Percentiles rank a stretch among this genome's conserved stretches.
Conservation (phyloP, 306 rosid species). For the Sesbania bispinosa region DNA sequence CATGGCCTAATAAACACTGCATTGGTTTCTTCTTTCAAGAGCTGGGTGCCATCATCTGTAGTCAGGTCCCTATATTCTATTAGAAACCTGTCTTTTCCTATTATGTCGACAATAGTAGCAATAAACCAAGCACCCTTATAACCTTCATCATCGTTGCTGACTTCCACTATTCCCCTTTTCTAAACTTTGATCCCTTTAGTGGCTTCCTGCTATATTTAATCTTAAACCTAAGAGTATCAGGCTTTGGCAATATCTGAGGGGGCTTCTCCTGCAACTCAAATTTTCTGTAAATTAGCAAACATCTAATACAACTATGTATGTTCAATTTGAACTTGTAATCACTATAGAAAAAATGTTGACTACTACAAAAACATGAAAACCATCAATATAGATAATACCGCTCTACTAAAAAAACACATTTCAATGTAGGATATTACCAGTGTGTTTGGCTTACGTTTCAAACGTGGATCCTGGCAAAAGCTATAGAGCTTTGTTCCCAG, state of each 20-base stretch:
- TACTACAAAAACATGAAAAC: no score
- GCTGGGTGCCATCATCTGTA: slow-evolving; percentile 34
- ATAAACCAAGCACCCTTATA: slow-evolving; percentile 47
- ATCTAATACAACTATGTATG: neutral
- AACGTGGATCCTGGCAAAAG: no score
- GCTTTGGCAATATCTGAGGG: neutral
- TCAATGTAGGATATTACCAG: neutral
- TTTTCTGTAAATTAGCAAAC: slow-evolving; percentile 12
- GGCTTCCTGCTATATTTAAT: slow-evolving; percentile 18
- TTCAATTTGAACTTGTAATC: neutral
- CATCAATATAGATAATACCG: no score
- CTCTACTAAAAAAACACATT: neutral
- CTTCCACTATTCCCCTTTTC: slow-evolving; percentile 39
- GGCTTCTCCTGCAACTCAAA: slow-evolving; percentile 32
- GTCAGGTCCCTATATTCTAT: slow-evolving; percentile 42
- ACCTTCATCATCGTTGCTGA: slow-evolving; percentile 39
- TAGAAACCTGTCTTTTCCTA: slow-evolving; percentile 32
- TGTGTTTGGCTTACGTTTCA: no score
- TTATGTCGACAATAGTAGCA: slow-evolving; percentile 25
- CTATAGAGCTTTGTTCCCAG: no score
- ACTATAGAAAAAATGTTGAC: neutral
- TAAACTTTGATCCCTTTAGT: neutral
- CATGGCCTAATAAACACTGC: slow-evolving; percentile 38
- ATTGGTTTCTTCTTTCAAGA: slow-evolving; percentile 35
- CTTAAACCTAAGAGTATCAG: slow-evolving; percentile 23